A percentile compares a stretch with the other conserved stretches of the same genome.
phyloP scores from a whole-genome alignment of 805 yeast genomes.

The Metschnikowia orientalis region DNA sequence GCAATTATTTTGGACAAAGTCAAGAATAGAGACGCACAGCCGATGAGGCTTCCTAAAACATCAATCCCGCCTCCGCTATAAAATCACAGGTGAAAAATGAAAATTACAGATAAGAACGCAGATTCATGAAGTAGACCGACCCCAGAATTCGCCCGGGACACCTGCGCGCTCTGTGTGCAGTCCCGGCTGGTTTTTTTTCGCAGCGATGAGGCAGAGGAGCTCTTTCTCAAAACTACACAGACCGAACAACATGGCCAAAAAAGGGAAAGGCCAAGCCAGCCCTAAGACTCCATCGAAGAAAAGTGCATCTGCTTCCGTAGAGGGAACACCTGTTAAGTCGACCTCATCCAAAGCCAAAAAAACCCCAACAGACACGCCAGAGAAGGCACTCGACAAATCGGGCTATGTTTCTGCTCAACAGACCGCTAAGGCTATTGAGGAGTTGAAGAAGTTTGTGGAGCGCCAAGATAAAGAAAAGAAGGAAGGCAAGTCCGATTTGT shows the following conservation, averaged over 20 bases:
- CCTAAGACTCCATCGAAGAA: slow-evolving; percentile 16
- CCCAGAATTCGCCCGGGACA: no score
- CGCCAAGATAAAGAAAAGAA: slow-evolving; percentile 28
- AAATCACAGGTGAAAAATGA: no score
- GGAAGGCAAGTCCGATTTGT: slow-evolving; percentile 43
- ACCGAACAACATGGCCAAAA: slow-evolving; percentile 15
- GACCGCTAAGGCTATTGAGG: slow-evolving; percentile 50
- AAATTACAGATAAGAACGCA: no score
- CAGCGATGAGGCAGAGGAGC: slow-evolving; percentile 15
- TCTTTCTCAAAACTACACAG: neutral
- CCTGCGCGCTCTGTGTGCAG: slow-evolving; percentile 12
- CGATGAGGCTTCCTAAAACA: slow-evolving; percentile 26
- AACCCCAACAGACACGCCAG: slow-evolving; percentile 7
- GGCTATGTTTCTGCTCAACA: slow-evolving; percentile 16
- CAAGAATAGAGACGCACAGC: slow-evolving; percentile 15
- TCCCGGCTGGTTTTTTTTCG: slow-evolving; percentile 11
- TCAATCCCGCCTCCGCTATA: slow-evolving; percentile 30
- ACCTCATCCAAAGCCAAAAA: slow-evolving; percentile 19
- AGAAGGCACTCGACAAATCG: slow-evolving; percentile 9
- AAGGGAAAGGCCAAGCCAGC: slow-evolving; percentile 18
- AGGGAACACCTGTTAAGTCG: slow-evolving; percentile 10
- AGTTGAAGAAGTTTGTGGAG: slow-evolving; percentile 57
- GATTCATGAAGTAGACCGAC: no score
- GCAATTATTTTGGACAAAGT: slow-evolving; percentile 37
- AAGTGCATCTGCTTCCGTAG: slow-evolving; percentile 5